Evolutionary conservation across 2,329 filamentous ascomycete genomes (phyloP).

Genomic region (Colletotrichum brevisporum): DNA sequence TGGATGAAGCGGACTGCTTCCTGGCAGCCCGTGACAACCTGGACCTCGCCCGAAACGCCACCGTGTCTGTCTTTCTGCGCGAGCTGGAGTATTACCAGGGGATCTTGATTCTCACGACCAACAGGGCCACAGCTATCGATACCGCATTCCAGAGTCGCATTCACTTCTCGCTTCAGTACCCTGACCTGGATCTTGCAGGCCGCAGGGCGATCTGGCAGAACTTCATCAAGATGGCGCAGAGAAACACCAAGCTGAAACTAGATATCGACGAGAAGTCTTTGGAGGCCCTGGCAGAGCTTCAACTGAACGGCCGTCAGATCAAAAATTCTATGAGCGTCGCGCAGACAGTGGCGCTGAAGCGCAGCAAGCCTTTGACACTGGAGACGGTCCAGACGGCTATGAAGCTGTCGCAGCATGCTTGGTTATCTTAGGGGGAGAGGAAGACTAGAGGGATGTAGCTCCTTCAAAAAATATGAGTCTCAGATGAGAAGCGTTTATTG

Average conservation of each 20-base stretch:
- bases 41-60: slow-evolving; percentile 86
- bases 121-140: slow-evolving; percentile 88
- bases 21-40: slow-evolving; percentile 82
- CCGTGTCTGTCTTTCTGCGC: slow-evolving; percentile 89
- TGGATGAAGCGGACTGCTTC: slow-evolving; percentile 89
- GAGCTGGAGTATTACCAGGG: slow-evolving; percentile 93
- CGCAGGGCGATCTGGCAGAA: slow-evolving; percentile 86
- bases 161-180: slow-evolving; percentile 86
- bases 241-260: slow-evolving; percentile 72
- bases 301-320: slow-evolving; percentile 77
- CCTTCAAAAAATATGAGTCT: too few relatives aligned
- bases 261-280: slow-evolving; percentile 68
- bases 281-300: slow-evolving; percentile 71
- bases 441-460: too few relatives aligned
- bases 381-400: too few relatives aligned
- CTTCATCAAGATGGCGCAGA: slow-evolving; percentile 81
- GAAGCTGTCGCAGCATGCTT: too few relatives aligned
- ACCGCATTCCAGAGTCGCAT: slow-evolving; percentile 91
- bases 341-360: slow-evolving; percentile 48
- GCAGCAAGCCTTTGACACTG: too few relatives aligned
- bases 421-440: too few relatives aligned
- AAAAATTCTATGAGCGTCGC: slow-evolving; percentile 89
- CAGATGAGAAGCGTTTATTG: too few relatives aligned
- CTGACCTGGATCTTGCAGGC: slow-evolving; percentile 78
- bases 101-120: slow-evolving; percentile 90